Conservation (phyloP, 345 rosid genomes). For the Lepidium sativum region DNA sequence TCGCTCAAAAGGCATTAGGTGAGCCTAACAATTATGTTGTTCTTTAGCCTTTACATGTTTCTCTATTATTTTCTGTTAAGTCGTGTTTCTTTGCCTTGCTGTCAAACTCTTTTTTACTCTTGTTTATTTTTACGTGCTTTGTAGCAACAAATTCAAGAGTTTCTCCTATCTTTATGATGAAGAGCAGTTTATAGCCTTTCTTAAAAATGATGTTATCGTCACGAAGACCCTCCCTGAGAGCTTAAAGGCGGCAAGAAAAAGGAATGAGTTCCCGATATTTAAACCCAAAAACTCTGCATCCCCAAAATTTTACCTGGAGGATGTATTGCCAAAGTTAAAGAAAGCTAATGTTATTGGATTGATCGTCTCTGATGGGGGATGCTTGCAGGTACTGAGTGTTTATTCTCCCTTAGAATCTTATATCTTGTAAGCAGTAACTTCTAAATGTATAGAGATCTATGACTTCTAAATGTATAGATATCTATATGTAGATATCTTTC, state of each 20-base stretch:
- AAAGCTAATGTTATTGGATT: conserved; percentile 69
- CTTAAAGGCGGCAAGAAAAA: conserved; percentile 70
- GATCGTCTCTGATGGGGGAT: conserved; percentile 76
- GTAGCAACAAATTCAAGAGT: conserved; percentile 85
- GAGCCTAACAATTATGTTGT: neutral
- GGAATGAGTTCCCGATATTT: conserved; percentile 58
- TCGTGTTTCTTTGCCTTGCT: neutral
- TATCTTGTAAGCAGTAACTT: neutral
- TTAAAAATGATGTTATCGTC: conserved; percentile 65
- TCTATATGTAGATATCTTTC: conserved; percentile 1
- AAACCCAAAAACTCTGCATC: conserved; percentile 77
- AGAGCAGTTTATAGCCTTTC: conserved; percentile 89
- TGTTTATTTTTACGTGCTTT: conserved; percentile 9
- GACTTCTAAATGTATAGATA: neutral
- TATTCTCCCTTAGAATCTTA: neutral
- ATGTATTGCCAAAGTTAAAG: conserved; percentile 69
- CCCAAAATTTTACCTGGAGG: conserved; percentile 61
- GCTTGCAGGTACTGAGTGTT: conserved; percentile 58
- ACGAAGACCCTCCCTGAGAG: conserved; percentile 67
- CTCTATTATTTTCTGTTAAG: neutral
- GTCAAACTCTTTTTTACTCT: conserved; percentile 7
- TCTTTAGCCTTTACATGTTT: neutral
- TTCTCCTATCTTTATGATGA: conserved; percentile 92
- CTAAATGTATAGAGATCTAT: neutral
- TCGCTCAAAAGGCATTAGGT: conserved; percentile 92